A percentile compares a stretch with the other conserved stretches of the same genome.
These are phyloP conservation scores for Urtica urens DNA, from an alignment of 306 rosid genomes.

Conservation along the genomic window DNA sequence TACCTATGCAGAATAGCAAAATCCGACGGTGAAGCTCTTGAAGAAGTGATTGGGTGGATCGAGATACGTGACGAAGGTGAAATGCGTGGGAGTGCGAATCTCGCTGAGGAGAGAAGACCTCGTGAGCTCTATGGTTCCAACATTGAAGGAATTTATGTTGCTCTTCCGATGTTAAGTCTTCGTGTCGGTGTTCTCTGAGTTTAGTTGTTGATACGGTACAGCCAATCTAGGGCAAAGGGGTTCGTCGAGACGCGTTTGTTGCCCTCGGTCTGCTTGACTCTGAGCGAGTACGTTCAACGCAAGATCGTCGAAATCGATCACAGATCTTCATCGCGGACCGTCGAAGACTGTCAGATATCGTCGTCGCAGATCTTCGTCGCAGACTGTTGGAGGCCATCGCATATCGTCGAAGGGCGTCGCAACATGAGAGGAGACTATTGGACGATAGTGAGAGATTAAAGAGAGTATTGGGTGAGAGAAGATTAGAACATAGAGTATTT, in stretches of 20 bases:
- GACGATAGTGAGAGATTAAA: too few species aligned
- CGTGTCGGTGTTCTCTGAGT: conserved; percentile 57
- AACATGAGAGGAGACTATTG: too few species aligned
- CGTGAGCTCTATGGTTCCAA: conserved; percentile 32
- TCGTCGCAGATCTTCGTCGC: too few species aligned
- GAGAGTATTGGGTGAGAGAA: too few species aligned
- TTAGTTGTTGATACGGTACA: conserved; percentile 70
- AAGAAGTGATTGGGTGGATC: conserved; percentile 34
- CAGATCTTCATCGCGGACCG: too few species aligned
- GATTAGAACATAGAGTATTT: too few species aligned
- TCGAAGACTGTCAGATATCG: too few species aligned
- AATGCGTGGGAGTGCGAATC: conserved; percentile 49
- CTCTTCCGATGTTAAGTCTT: conserved; percentile 59
- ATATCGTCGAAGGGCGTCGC: too few species aligned
- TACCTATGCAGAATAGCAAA: too few species aligned
- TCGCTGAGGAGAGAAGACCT: conserved; percentile 34
- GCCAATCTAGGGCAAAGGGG: conserved; percentile 53
- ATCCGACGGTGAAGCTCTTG: conserved; percentile 50
- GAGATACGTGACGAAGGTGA: conserved; percentile 35
- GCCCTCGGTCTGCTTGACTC: conserved; percentile 67
- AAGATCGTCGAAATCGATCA: too few species aligned
- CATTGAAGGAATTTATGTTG: conserved; percentile 65
- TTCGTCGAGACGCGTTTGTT: conserved; percentile 54
- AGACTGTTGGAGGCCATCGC: too few species aligned
- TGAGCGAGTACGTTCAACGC: conserved; percentile 63